Evolutionary conservation across 306 rosid species (phyloP), one percentile per base, ranked within the genome.

Genomic region (Alnus rubra): DNA sequence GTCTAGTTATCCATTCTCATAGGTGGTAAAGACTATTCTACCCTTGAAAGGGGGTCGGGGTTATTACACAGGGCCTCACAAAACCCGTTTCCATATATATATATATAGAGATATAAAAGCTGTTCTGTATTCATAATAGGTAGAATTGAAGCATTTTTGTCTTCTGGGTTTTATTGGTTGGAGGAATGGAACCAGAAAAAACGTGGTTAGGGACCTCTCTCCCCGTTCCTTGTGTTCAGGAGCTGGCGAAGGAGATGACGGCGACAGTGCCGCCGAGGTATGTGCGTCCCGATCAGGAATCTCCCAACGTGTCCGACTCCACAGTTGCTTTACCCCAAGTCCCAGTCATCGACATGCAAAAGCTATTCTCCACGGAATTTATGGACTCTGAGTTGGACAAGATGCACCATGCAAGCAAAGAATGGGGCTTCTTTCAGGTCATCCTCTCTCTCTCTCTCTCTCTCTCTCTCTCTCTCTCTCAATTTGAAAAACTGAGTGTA

Each of bases 371-470:
- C 12, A 58, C 62, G 71, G 82, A 85, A 58, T 14, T 28, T 10
- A 39, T 55, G 63, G 69, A 30, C 8, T 42, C 71, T 50, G 88
- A 87, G 76, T 64, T 89, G 70, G 44, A 81, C 7, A 85, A 79
- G 70, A 42, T 89, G 18, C 84, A 89, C 60, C 50, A 19, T 15
- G 89, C 90, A 13, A 87, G 91, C 84, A 80, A 78, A 64, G 69
- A 88, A 3, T 86, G 89, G 92, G 88, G 89, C 12, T 86, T 85
- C 60, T 89, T 89, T 62, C 89, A 89, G 89, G 90, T 87, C 30
- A 4, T 9, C 49, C 9, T 45, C 31, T 37, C 23, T 54, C 19
- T 65, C 48, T 33, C 14, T 69, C 50, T 69, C 7, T 23, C 28
- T 65, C 48, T 33, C 14, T 69, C 50, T 69, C 7, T 23, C 28